Evolutionary conservation across 129 eudicot species (phyloP), one percentile per base, ranked within the genome.

Genomic region (Sambucus nigra): DNA sequence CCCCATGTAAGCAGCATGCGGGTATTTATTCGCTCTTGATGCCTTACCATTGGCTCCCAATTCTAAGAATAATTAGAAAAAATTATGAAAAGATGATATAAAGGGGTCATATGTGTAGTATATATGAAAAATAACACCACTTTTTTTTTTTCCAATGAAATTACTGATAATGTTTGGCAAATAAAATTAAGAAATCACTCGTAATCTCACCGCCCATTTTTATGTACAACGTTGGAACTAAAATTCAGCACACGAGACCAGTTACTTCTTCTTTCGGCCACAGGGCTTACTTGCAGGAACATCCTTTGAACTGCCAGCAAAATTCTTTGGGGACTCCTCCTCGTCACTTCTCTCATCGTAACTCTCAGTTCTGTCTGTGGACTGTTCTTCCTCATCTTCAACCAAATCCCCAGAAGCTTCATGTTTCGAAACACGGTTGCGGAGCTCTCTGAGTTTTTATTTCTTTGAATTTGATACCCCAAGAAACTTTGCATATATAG

Each of bases 401-500:
- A 61, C 68, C 45, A 50, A 33, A 55, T 82, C 68, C 17, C 62
- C 66, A 24, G 59, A 48, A n/a, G 64, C 49, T 40, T 64, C 71
- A 57, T 73, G 67, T 56, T 75, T 76, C 8, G 82, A 77, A 33
- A 80, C 51, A 27, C 57, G 52, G 58, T 84, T 75, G 23, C 94
- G 71, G 24, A 88, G 80, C 61, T 75, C 82, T 78, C 97, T 78
- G 22, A 88, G 65, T 78, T 80, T 88, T 70, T 80, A 78, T 63
- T 88, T 88, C 76, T 88, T 84, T 16, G 92, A 72, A 63, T 88
- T 88, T 31, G 84, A 58, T 42, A 84, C 79, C 7, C 71, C 64
- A 51, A 84, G 76, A 80, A 84, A 88, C 94, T 88, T 91, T 9
- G 81, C 78, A 65, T 85, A 91, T 46, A 82, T 79, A 67, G 63